Base-by-base conservation (phyloP, 2,329 filamentous ascomycete genomes). In the Trichoderma sp. region DNA sequence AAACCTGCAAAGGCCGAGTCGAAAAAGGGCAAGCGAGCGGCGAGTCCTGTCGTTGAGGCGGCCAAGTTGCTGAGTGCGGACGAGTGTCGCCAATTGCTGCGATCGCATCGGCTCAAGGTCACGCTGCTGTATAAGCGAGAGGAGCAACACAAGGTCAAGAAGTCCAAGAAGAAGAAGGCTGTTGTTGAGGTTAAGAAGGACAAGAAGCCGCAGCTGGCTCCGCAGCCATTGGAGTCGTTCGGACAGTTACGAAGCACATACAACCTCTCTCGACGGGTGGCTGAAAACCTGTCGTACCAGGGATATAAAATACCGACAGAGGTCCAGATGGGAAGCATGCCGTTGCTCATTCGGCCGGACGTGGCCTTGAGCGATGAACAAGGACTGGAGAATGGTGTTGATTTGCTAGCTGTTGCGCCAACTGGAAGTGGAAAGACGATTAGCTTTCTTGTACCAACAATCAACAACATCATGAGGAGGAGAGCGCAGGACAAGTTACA, bases 351-450 rank as follows among this genome's bases (percentile, higher is more conserved):
- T 34, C 81, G 85, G 17, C 85, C 88, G 0, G 83, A 85, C 73
- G 83, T 80, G 70, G 87, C 87, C 0, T 81, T 90, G 34, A 78
- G 78, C 13, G 79, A 79, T 4, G 81, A 79, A 30, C 78, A 77
- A 26, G 80, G 81, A 23, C 71, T 84, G 23, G 78, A 78, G 3
- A 72, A 75, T 15, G 80, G 80, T 9, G 84, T 95, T 5, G 91
- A 99, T 83, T 89, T 99, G 50, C 82, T 99, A 74, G 93, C 93
- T 0, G 90, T 98, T 57, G 96, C 96, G 3, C 96, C 96, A 1
- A 99, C 96, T 0, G 96, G 96, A 28, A 98, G 95, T 80, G 96
- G 96, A 58, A 99, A 99, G 85, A 99, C 96, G 0, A 85, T 99
- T 74, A 94, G 94, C 20, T 99, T 98, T 77, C 82, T 98, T 76